phyloP scores from a whole-genome alignment of 169 alveolate genomes.

The Cryptosporidium xiaoi region DNA sequence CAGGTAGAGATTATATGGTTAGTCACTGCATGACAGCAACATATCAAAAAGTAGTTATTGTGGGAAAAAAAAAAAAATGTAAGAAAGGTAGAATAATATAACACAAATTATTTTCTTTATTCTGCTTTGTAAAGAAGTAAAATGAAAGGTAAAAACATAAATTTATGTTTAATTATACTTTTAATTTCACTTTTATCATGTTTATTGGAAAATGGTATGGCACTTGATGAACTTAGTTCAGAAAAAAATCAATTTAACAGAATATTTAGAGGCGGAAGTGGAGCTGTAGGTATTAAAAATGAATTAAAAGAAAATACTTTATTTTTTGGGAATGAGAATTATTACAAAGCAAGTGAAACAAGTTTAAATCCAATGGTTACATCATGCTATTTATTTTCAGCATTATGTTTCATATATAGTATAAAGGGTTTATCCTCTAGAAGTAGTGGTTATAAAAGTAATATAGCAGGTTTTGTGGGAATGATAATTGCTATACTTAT shows the following conservation, averaged over 20 bases:
- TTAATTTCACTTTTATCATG: no score
- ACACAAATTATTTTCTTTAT: background rate
- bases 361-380: constrained; percentile 15
- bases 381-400: constrained; percentile 58
- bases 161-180: no score
- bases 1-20: background rate
- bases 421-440: constrained; percentile 68
- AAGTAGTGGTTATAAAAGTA: constrained; percentile 69
- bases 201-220: no score
- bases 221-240: no score
- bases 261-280: no score
- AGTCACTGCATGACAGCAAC: no score
- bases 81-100: background rate
- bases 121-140: background rate
- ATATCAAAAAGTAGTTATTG: background rate
- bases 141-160: constrained; percentile 8
- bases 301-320: background rate
- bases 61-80: background rate
- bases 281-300: background rate
- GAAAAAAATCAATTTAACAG: no score
- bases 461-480: constrained; percentile 72
- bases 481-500: constrained; percentile 58
- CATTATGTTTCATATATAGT: constrained; percentile 65
- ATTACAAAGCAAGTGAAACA: constrained; percentile 2
- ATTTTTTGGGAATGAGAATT: background rate